phyloP scores from a whole-genome alignment of 1,139 yeast genomes.

The Suhomyces maxii region DNA sequence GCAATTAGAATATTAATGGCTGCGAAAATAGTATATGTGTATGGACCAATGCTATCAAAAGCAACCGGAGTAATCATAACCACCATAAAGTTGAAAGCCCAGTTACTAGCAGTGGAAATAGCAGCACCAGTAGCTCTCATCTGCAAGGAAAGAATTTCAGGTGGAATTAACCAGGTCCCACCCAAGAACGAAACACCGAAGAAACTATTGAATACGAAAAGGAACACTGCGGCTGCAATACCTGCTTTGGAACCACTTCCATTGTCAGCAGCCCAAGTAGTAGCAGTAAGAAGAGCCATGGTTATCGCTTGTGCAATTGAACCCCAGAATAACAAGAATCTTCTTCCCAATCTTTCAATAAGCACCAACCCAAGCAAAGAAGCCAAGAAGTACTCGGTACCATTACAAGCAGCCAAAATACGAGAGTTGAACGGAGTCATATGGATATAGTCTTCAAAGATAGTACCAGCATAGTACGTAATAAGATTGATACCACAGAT shows the following conservation, averaged over 20 bases:
- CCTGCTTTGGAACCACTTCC: constrained; percentile 16
- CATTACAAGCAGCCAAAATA: constrained; percentile 83
- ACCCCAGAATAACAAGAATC: constrained; percentile 63
- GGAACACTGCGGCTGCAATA: constrained; percentile 38
- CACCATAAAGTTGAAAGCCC: constrained; percentile 37
- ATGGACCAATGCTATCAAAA: constrained; percentile 32
- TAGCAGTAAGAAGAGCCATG: constrained; percentile 33
- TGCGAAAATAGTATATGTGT: constrained; percentile 37
- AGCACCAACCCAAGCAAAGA: constrained; percentile 84
- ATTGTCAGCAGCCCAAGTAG: constrained; percentile 29
- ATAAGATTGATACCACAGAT: constrained; percentile 90
- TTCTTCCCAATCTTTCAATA: constrained; percentile 77
- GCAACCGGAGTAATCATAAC: constrained; percentile 40
- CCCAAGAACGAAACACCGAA: constrained; percentile 36
- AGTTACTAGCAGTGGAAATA: constrained; percentile 37
- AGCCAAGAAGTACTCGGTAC: constrained; percentile 75
- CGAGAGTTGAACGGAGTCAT: constrained; percentile 55
- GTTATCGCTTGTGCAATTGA: constrained; percentile 47
- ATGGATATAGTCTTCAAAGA: constrained; percentile 53
- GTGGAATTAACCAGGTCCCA: constrained; percentile 28
- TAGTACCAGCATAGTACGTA: constrained; percentile 76
- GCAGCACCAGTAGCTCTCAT: constrained; percentile 39
- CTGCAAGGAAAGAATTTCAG: constrained; percentile 35
- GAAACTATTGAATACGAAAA: constrained; percentile 38
- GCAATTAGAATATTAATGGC: constrained; percentile 48